A percentile compares a stretch with the other conserved stretches of the same genome.
phyloP scores from a whole-genome alignment of 805 yeast genomes.

The Clavispora santaluciae region DNA sequence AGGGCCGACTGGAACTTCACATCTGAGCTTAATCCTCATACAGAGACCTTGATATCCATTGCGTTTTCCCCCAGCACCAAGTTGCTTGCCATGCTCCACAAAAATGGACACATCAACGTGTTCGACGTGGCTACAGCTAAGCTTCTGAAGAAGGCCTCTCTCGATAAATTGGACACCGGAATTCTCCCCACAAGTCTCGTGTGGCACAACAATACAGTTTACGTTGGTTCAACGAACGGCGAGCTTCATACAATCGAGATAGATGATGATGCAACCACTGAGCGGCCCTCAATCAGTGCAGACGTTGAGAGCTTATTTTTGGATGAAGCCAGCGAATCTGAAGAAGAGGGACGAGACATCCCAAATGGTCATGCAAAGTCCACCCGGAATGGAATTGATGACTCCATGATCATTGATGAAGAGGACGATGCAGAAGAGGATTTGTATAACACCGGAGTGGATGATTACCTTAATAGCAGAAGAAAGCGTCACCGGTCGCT shows the following conservation, averaged over 20 bases:
- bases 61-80: constrained; percentile 60
- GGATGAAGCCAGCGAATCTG: constrained; percentile 16
- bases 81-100: constrained; percentile 53
- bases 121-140: constrained; percentile 45
- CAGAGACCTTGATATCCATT: constrained; percentile 35
- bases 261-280: constrained; percentile 6
- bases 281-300: constrained; percentile 1
- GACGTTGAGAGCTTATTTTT: constrained; percentile 14
- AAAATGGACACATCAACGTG: constrained; percentile 47
- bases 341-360: constrained; percentile 19
- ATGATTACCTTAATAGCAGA: constrained; percentile 9
- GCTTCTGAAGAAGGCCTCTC: constrained; percentile 19
- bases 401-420: constrained; percentile 32
- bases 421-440: constrained; percentile 24
- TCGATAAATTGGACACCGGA: constrained; percentile 22
- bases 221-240: constrained; percentile 43
- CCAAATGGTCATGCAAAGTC: constrained; percentile 18
- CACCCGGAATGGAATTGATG: constrained; percentile 25
- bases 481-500: constrained; percentile 4
- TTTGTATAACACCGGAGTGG: constrained; percentile 10
- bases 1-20: constrained; percentile 32
- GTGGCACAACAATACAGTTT: constrained; percentile 26
- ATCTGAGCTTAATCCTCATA: constrained; percentile 1
- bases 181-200: constrained; percentile 23
- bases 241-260: constrained; percentile 25